A percentile compares a stretch with the other conserved stretches of the same genome.
Conservation (phyloP, 495 filamentous ascomycete species). For the Hypoxylon trugodes region DNA sequence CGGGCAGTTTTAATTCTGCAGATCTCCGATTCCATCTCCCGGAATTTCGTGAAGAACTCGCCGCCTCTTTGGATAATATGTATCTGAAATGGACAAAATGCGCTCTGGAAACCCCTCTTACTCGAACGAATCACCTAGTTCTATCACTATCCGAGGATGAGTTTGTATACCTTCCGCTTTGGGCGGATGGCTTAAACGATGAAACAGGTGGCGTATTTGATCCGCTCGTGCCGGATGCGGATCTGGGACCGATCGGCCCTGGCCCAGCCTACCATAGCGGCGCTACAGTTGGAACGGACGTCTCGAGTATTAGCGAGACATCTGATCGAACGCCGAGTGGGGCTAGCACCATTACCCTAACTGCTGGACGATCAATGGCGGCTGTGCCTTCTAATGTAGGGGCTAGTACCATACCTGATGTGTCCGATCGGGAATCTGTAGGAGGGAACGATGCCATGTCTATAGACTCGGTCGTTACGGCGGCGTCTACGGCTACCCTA, state of each 20-base stretch:
- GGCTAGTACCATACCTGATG: slow-evolving; percentile 4
- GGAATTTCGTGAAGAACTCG: slow-evolving; percentile 22
- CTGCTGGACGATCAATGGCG: slow-evolving; percentile 27
- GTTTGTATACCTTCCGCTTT: slow-evolving; percentile 55
- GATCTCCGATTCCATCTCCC: neutral
- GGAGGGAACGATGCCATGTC: neutral
- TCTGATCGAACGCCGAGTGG: slow-evolving; percentile 14
- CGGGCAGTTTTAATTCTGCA: neutral
- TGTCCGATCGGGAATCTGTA: neutral
- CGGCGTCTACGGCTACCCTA: neutral
- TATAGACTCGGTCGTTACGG: slow-evolving; percentile 1
- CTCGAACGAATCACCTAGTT: slow-evolving; percentile 42
- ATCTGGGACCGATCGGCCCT: slow-evolving; percentile 53
- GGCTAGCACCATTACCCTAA: slow-evolving; percentile 24
- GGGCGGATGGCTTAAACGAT: slow-evolving; percentile 58
- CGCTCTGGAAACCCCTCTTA: slow-evolving; percentile 36
- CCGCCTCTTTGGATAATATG: neutral
- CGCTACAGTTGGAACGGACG: slow-evolving; percentile 40
- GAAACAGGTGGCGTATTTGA: slow-evolving; percentile 57
- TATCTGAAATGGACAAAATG: slow-evolving; percentile 2
- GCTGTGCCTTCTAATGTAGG: slow-evolving; percentile 19
- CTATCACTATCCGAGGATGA: slow-evolving; percentile 49
- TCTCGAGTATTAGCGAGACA: slow-evolving; percentile 26
- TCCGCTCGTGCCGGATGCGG: slow-evolving; percentile 46
- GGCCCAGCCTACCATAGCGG: slow-evolving; percentile 57